Percentiles rank a stretch among this genome's conserved stretches.
phyloP scores from a whole-genome alignment of 2,329 filamentous ascomycete genomes.

The Nemania bipapillata region DNA sequence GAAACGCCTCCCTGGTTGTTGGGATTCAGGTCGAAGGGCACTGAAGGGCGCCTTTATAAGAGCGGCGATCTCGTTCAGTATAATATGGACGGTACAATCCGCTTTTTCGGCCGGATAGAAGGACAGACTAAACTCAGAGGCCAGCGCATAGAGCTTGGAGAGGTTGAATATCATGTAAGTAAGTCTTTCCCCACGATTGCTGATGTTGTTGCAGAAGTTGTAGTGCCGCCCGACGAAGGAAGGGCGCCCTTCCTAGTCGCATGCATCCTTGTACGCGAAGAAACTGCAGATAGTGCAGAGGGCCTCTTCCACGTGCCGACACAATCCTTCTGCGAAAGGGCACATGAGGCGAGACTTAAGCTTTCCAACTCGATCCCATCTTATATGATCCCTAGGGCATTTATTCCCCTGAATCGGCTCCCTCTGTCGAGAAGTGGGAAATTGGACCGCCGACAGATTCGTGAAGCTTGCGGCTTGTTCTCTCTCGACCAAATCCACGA shows the following conservation, averaged over 20 bases:
- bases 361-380: constrained; percentile 41
- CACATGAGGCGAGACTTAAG: not conserved
- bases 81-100: constrained; percentile 42
- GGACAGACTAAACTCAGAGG: constrained; percentile 36
- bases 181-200: not conserved
- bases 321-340: constrained; percentile 24
- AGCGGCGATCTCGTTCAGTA: constrained; percentile 49
- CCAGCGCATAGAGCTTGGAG: constrained; percentile 39
- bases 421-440: constrained; percentile 49
- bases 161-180: constrained; percentile 32
- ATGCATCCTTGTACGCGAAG: not conserved
- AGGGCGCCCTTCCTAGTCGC: not conserved
- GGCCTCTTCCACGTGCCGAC: constrained; percentile 11
- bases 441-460: constrained; percentile 46
- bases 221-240: not conserved
- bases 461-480: constrained; percentile 49
- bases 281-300: not conserved
- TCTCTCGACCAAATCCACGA: constrained; percentile 16
- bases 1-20: constrained; percentile 54
- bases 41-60: constrained; percentile 51
- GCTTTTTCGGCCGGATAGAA: constrained; percentile 34
- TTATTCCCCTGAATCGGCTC: constrained; percentile 46
- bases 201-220: constrained; percentile 24
- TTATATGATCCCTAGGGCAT: constrained; percentile 54
- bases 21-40: constrained; percentile 43